Evolutionary conservation across 2,329 filamentous ascomycete species (phyloP), one percentile per base, ranked within the genome.

Genomic region (Xylaria sp.): DNA sequence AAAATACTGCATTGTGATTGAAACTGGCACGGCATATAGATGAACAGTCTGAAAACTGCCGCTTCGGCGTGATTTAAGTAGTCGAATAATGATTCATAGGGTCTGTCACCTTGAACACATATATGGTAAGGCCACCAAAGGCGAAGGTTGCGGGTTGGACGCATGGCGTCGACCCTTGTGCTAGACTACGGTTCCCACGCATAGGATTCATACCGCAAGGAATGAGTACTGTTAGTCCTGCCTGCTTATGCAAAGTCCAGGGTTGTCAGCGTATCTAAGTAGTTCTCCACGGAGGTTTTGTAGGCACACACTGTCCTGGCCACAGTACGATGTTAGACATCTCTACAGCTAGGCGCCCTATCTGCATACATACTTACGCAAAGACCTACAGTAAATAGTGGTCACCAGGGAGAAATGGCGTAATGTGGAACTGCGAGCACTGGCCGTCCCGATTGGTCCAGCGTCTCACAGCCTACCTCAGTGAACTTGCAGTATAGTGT

Each of bases 1-100:
- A 38, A 63, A 15, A 27, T 50, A 63, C 5, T 44, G 55, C 66
- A 66, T 66, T 44, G 6, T 31, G 31, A 17, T 2, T 50, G 42
- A 10, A 39, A 27, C 20, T n/a, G 9, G 9, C 15, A 33, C 11
- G n/a, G 11, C 10, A 25, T 29, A 11, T 6, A 50, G 5, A 7
- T 31, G 22, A 31, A 22, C 3, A 38, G 15, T n/a, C 22, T 22
- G 15, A 29, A 13, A 20, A 29, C 27, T 3, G 13, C 33, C 6
- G 29, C 20, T 29, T 59, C 22, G 5, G 25, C 7, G 13, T 7
- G 6, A 9, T 22, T 17, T 11, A 22, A 27, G 20, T 17, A 50
- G 11, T 50, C 5, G 17, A 49, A 38, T 10, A 33, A 45, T n/a
- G 5, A 36, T 45, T n/a, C 53, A 29, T 10, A 42, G 13, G 15